Percentiles rank a stretch among this genome's conserved stretches.
Evolutionary conservation across 2,329 filamentous ascomycete genomes (phyloP).

Genomic region (Cercospora sp.): DNA sequence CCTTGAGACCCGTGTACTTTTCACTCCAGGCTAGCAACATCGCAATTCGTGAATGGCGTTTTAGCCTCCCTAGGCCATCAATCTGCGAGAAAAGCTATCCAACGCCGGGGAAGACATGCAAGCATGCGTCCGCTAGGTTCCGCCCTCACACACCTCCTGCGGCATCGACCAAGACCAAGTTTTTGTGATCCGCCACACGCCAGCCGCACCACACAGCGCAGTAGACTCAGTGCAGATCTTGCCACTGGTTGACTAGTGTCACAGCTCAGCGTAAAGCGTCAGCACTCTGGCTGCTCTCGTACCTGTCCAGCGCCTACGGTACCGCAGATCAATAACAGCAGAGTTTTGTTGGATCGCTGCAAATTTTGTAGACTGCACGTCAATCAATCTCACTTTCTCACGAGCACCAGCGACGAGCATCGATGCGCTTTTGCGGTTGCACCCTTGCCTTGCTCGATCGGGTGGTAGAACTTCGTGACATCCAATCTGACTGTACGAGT

Average conservation of each 20-base stretch:
- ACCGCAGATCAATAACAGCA: constrained; percentile 2
- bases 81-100: constrained; percentile 16
- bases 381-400: neutral
- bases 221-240: neutral
- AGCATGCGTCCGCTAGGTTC: neutral
- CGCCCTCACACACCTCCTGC: neutral
- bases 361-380: neutral
- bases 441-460: neutral
- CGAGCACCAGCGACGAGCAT: constrained; percentile 1
- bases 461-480: neutral
- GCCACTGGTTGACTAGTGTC: neutral
- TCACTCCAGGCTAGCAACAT: constrained; percentile 7
- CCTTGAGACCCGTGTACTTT: constrained; percentile 14
- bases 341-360: neutral
- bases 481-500: constrained; percentile 4
- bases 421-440: neutral
- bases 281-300: neutral
- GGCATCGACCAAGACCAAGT: constrained; percentile 6
- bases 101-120: constrained; percentile 16
- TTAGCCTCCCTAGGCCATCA: constrained; percentile 11
- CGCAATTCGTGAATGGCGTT: constrained; percentile 9
- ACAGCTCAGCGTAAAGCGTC: neutral
- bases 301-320: constrained; percentile 1
- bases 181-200: neutral
- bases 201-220: neutral